These are phyloP conservation scores for Lepidopterella palustris DNA, from an alignment of 495 filamentous ascomycete genomes.

Conservation along the genomic window DNA sequence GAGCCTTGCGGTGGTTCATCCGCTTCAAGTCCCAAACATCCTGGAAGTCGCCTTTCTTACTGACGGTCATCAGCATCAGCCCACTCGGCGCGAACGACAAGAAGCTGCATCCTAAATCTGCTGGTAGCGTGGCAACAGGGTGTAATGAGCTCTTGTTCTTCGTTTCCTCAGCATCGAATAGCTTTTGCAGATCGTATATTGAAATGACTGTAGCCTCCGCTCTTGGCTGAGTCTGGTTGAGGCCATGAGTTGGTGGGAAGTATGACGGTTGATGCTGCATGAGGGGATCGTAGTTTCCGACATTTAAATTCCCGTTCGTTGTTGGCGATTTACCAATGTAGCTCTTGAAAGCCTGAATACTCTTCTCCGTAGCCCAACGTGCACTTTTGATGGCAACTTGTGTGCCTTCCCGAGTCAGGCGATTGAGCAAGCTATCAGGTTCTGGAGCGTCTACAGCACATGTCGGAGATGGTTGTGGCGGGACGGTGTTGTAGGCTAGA, in stretches of 20 bases:
- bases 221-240: constrained; percentile 34
- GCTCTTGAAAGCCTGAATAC: constrained; percentile 77
- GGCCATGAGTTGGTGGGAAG: constrained; percentile 68
- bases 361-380: constrained; percentile 79
- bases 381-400: constrained; percentile 88
- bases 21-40: constrained; percentile 92
- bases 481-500: constrained; percentile 61
- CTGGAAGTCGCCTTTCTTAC: constrained; percentile 84
- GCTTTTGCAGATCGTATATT: constrained; percentile 68
- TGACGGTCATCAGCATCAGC: constrained; percentile 77
- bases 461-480: constrained; percentile 65
- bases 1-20: constrained; percentile 46
- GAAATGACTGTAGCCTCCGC: constrained; percentile 77
- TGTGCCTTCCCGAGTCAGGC: constrained; percentile 77
- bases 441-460: constrained; percentile 73
- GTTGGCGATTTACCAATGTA: constrained; percentile 69
- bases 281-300: constrained; percentile 28
- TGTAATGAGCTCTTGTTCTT: constrained; percentile 42
- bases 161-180: constrained; percentile 42
- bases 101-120: constrained; percentile 82
- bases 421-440: constrained; percentile 73
- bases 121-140: constrained; percentile 71
- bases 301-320: constrained; percentile 35
- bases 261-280: constrained; percentile 22
- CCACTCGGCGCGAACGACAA: constrained; percentile 84